These are phyloP conservation scores for Fusarium pseudonygamai DNA, from an alignment of 2,329 filamentous ascomycete species.

Conservation along the genomic window DNA sequence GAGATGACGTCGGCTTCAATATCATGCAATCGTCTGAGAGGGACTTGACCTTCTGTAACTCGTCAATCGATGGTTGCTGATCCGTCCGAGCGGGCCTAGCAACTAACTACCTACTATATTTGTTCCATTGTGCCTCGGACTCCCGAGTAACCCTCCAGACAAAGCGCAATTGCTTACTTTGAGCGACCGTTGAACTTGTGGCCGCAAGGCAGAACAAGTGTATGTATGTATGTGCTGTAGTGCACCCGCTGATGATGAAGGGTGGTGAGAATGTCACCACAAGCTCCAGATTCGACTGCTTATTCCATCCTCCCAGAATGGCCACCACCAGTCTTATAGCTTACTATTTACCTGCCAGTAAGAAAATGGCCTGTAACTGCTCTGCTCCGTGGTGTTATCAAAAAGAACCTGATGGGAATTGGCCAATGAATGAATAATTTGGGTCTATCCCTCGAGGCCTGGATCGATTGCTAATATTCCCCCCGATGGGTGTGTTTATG, in stretches of 20 bases:
- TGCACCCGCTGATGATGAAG: not conserved
- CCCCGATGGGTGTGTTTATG: not conserved
- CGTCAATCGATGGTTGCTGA: not conserved
- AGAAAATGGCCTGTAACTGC: not conserved
- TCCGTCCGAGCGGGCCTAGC: not conserved
- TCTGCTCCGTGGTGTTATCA: not conserved
- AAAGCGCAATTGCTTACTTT: not conserved
- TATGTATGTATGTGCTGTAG: too few species aligned
- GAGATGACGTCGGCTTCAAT: conserved; percentile 27
- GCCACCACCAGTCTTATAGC: not conserved
- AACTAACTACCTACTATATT: not conserved
- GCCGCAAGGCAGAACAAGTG: not conserved
- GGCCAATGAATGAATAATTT: not conserved
- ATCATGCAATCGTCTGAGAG: not conserved
- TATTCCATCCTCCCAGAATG: not conserved
- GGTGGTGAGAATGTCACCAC: not conserved
- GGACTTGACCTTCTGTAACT: not conserved
- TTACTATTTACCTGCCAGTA: not conserved
- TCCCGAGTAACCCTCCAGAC: not conserved
- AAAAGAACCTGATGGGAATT: not conserved
- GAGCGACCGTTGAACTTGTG: not conserved
- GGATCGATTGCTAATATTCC: not conserved
- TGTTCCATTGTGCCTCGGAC: not conserved
- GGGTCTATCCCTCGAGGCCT: not conserved
- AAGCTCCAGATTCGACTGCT: not conserved